Evolutionary conservation across 192 early-diverging fungal genomes (phyloP).

Genomic region (Coemansia sp.): DNA sequence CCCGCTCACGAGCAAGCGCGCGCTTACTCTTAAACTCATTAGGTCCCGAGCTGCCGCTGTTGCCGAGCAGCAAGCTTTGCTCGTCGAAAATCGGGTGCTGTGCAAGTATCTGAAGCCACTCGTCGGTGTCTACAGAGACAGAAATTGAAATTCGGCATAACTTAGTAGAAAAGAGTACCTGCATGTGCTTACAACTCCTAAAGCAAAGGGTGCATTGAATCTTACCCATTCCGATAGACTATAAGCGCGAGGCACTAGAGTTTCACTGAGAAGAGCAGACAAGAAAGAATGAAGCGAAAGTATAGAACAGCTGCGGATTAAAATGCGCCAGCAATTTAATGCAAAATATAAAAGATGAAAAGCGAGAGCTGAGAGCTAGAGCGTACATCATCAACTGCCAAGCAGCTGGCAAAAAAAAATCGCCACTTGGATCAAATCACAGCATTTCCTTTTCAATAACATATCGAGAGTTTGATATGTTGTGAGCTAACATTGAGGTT

Average conservation of each 20-base stretch:
- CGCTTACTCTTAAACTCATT: background rate
- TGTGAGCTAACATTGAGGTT: background rate
- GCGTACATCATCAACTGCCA: background rate
- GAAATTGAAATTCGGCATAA: background rate
- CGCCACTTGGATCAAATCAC: background rate
- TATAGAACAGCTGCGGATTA: background rate
- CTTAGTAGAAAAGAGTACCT: background rate
- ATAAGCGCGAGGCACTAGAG: background rate
- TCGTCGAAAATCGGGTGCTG: constrained; percentile 45
- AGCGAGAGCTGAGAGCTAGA: background rate
- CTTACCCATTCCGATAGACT: background rate
- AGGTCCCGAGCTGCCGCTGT: background rate
- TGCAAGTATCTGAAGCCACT: constrained; percentile 51
- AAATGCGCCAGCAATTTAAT: background rate
- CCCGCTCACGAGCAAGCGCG: constrained; percentile 17
- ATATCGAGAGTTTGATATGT: background rate
- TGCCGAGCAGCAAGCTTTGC: background rate
- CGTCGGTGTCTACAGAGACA: constrained; percentile 41
- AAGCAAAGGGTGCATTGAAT: background rate
- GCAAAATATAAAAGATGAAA: background rate
- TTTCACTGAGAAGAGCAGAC: background rate
- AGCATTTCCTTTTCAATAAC: background rate
- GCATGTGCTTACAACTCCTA: background rate
- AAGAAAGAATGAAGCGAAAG: background rate
- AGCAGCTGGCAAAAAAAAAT: background rate